phyloP scores from a whole-genome alignment of 1,139 yeast genomes.

The Suhomyces panamericanus region DNA sequence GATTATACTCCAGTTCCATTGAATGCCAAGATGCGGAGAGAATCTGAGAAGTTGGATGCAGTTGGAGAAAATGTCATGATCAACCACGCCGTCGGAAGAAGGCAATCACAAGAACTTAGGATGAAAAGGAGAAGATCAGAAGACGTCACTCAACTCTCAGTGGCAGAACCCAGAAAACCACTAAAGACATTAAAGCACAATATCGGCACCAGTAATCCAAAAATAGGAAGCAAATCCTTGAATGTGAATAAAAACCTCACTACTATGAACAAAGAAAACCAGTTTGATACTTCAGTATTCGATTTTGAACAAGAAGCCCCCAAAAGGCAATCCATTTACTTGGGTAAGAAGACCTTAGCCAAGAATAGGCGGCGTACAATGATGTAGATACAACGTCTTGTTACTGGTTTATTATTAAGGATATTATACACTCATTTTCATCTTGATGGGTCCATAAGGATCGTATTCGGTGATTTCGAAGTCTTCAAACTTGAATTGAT shows the following conservation, averaged over 20 bases:
- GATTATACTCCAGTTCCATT: constrained; percentile 71
- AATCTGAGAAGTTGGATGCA: constrained; percentile 61
- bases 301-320: constrained; percentile 28
- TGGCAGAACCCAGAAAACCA: constrained; percentile 3
- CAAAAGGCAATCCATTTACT: constrained; percentile 15
- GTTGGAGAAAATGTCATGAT: constrained; percentile 37
- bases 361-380: constrained; percentile 16
- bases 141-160: neutral
- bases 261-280: constrained; percentile 5
- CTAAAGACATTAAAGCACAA: neutral
- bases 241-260: neutral
- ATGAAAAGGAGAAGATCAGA: neutral
- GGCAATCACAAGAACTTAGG: neutral
- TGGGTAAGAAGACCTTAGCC: constrained; percentile 12
- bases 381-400: constrained; percentile 3
- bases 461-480: constrained; percentile 76
- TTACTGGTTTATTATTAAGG: neutral
- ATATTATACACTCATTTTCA: constrained; percentile 69
- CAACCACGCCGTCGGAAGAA: constrained; percentile 43
- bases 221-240: neutral
- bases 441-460: constrained; percentile 81
- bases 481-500: constrained; percentile 86
- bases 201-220: neutral
- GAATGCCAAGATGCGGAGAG: constrained; percentile 69
- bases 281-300: constrained; percentile 26